Percentiles rank a stretch among this genome's conserved stretches.
Evolutionary conservation across 345 rosid species (phyloP).

Genomic region (Camelina neglecta): DNA sequence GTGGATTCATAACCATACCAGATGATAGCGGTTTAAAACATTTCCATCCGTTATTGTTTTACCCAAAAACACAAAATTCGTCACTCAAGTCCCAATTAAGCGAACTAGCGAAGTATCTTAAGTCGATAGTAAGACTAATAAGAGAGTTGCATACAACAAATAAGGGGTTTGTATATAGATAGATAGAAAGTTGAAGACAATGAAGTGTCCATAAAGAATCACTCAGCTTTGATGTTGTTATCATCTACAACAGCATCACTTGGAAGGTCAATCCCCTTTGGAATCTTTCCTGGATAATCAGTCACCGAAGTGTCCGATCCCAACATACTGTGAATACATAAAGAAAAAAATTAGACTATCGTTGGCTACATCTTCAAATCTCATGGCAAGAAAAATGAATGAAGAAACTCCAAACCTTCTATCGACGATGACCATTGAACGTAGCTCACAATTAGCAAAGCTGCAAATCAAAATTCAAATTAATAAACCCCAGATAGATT

Average conservation of each 20-base stretch:
- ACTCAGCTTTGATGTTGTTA: constrained; percentile 33
- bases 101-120: neutral
- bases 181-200: constrained; percentile 33
- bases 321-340: constrained; percentile 56
- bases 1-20: neutral
- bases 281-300: constrained; percentile 86
- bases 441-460: constrained; percentile 95
- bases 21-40: neutral
- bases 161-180: constrained; percentile 9
- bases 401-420: constrained; percentile 57
- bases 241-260: constrained; percentile 49
- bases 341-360: constrained; percentile 3
- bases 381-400: neutral
- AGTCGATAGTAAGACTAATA: constrained; percentile 26
- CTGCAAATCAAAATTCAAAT: constrained; percentile 51
- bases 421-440: constrained; percentile 88
- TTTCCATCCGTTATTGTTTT: neutral
- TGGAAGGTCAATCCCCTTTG: constrained; percentile 61
- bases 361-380: neutral
- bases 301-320: constrained; percentile 67
- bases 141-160: constrained; percentile 37
- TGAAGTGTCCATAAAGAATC: constrained; percentile 12
- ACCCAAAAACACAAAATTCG: constrained; percentile 4
- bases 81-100: constrained; percentile 10
- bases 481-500: neutral